Percentiles rank a stretch among this genome's conserved stretches.
Evolutionary conservation across 768 basidiomycete species (phyloP).

Genomic region (Tricholomella constricta): DNA sequence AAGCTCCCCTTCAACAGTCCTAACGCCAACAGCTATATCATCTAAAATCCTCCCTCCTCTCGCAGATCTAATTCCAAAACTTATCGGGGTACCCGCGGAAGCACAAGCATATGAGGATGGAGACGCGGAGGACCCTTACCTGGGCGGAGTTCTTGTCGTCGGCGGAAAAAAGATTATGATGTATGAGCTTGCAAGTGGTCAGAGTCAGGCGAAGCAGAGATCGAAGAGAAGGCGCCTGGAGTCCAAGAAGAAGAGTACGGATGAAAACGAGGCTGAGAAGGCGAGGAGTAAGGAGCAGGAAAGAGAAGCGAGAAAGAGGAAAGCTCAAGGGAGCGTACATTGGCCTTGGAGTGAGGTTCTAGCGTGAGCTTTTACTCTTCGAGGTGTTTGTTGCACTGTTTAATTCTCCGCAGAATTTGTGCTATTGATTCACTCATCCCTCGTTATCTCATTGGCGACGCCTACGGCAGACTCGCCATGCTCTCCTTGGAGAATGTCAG

Average conservation of each 20-base stretch:
- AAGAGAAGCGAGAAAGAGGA: conserved; percentile 53
- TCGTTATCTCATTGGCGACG: conserved; percentile 67
- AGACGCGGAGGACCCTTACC: conserved; percentile 36
- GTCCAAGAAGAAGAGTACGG: conserved; percentile 48
- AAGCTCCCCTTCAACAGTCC: conserved; percentile 41
- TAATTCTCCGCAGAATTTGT: conserved; percentile 41
- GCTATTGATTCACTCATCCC: conserved; percentile 45
- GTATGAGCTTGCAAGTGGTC: conserved; percentile 54
- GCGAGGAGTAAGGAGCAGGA: conserved; percentile 61
- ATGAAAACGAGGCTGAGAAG: conserved; percentile 41
- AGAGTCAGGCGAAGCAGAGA: conserved; percentile 51
- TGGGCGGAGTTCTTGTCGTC: conserved; percentile 72
- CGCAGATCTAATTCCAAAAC: conserved; percentile 39
- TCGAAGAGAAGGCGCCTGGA: conserved; percentile 58
- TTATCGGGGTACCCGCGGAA: conserved; percentile 43
- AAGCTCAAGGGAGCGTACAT: conserved; percentile 54
- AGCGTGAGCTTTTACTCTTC: conserved; percentile 45
- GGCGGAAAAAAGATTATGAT: conserved; percentile 68
- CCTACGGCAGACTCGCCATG: conserved; percentile 68
- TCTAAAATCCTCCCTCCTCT: conserved; percentile 47
- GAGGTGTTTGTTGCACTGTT: background rate
- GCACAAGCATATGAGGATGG: conserved; percentile 29
- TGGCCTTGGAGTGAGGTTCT: conserved; percentile 80
- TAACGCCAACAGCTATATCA: conserved; percentile 57
- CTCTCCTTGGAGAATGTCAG: conserved; percentile 53